phyloP scores from a whole-genome alignment of 2,329 filamentous ascomycete species.

The Dactylellina sp. region DNA sequence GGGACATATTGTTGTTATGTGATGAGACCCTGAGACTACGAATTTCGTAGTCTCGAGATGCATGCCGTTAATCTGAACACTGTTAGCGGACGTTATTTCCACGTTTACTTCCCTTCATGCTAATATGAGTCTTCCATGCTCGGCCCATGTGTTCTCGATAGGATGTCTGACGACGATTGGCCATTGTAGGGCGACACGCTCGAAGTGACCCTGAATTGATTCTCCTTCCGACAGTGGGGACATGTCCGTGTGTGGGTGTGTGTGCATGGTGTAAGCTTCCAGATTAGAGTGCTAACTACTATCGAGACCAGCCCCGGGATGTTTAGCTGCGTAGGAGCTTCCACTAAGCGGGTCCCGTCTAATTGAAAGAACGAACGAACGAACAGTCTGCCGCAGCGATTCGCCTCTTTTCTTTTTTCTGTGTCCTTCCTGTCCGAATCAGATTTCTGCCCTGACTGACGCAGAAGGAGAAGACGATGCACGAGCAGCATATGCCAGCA shows the following conservation, averaged over 20 bases:
- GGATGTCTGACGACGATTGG: constrained; percentile 1
- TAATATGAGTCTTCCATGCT: too few relatives aligned
- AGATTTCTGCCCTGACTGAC: constrained; percentile 23
- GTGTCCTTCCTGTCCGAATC: background rate
- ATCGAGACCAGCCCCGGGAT: constrained; percentile 37
- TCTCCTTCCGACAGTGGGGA: constrained; percentile 32
- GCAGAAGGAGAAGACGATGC: too few relatives aligned
- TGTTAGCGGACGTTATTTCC: too few relatives aligned
- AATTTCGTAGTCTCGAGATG: constrained; percentile 31
- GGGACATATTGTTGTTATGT: too few relatives aligned
- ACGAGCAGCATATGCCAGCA: background rate
- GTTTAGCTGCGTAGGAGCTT: constrained; percentile 46
- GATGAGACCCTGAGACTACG: too few relatives aligned
- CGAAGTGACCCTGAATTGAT: constrained; percentile 13
- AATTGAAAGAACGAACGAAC: constrained; percentile 31
- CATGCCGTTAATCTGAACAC: too few relatives aligned
- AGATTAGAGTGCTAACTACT: constrained; percentile 27
- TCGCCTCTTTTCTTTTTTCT: constrained; percentile 10
- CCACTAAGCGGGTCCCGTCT: constrained; percentile 50
- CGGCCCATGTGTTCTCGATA: too few relatives aligned
- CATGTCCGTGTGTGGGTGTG: background rate
- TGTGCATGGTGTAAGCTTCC: constrained; percentile 45
- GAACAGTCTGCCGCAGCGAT: constrained; percentile 14
- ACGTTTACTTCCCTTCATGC: too few relatives aligned
- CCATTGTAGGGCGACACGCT: constrained; percentile 31